Evolutionary conservation across 139 green algal genomes (phyloP), one percentile per base, ranked within the genome.

Genomic region (Tetradesmus lagerheimii): DNA sequence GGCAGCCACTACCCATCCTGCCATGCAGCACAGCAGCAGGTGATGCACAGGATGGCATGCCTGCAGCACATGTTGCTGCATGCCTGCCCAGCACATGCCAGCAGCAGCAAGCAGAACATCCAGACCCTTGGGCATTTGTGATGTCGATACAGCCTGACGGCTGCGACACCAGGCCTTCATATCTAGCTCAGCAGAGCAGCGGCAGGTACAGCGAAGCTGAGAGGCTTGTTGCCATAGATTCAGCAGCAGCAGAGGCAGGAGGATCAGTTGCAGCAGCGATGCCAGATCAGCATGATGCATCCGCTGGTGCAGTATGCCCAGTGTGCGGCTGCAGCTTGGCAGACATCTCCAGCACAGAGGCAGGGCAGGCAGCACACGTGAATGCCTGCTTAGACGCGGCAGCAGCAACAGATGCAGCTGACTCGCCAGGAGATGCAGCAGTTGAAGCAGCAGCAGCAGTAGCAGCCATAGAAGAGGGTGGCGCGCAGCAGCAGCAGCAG

Each of bases 321-420:
- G 78, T 93, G 25, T 93, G 91, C 77, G 88, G 88, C 0, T 79
- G 25, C 50, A 64, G 76, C 0, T 47, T 93, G 47, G 67, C 9
- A 12, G 27, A 31, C 34, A 82, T 92, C 4, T 88, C 82, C 1
- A 34, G 41, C 25, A 92, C 91, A 45, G 83, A 83, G 11, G 53
- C 39, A 5, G 91, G 91, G 1, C 80, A 84, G 37, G 45, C 84
- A 43, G 91, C 91, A 20, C 91, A 93, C 57, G 91, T 93, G 6
- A 93, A 93, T 45, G 88, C 88, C 1, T 93, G 91, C 64, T 62
- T 93, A 27, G 91, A 93, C 53, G 45, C 85, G 39, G 85, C 71
- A 76, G 23, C 15, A 23, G 50, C 39, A 20, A 43, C 15, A 53
- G 1, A 31, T 4, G 15, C 27, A 2, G 39, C 43, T 29, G 71